phyloP scores from a whole-genome alignment of 1,284 basidiomycete species.

The Pseudozyma tsukubaensis region DNA sequence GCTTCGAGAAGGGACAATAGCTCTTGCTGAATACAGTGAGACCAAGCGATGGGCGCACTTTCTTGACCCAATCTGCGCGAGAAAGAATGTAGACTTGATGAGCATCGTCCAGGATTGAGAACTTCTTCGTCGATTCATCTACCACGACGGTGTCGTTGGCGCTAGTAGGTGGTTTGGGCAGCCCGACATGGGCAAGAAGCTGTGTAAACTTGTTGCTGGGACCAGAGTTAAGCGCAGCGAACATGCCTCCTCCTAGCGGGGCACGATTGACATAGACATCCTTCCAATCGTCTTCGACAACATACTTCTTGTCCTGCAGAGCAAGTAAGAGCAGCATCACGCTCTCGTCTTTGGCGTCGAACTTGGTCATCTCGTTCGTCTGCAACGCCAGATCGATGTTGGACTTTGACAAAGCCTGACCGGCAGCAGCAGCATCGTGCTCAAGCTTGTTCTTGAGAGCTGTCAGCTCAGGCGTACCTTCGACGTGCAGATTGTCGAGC shows the following conservation, averaged over 20 bases:
- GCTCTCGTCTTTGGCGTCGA: constrained; percentile 29
- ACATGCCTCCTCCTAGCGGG: constrained; percentile 11
- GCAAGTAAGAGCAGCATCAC: constrained; percentile 38
- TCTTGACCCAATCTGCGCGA: constrained; percentile 36
- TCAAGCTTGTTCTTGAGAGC: constrained; percentile 25
- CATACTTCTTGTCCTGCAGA: constrained; percentile 21
- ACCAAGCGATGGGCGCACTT: constrained; percentile 16
- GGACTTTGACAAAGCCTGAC: neutral
- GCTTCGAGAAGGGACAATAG: constrained; percentile 50
- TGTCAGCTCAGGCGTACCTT: constrained; percentile 24
- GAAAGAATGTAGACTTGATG: constrained; percentile 31
- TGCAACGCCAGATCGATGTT: constrained; percentile 13
- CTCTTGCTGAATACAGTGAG: constrained; percentile 52
- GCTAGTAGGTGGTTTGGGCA: constrained; percentile 13
- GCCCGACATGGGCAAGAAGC: constrained; percentile 32
- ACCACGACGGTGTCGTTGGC: neutral
- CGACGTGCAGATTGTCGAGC: constrained; percentile 28
- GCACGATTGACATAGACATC: constrained; percentile 30
- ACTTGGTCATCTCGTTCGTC: constrained; percentile 30
- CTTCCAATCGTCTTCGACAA: constrained; percentile 34
- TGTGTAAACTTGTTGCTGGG: constrained; percentile 42
- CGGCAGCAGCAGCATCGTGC: constrained; percentile 1
- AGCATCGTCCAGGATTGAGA: constrained; percentile 31
- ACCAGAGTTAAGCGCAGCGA: constrained; percentile 23
- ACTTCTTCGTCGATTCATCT: constrained; percentile 1